Percentiles rank a stretch among this genome's conserved stretches.
These are phyloP conservation scores for Penicillium sp. DNA, from an alignment of 2,329 filamentous ascomycete species.

Conservation along the genomic window DNA sequence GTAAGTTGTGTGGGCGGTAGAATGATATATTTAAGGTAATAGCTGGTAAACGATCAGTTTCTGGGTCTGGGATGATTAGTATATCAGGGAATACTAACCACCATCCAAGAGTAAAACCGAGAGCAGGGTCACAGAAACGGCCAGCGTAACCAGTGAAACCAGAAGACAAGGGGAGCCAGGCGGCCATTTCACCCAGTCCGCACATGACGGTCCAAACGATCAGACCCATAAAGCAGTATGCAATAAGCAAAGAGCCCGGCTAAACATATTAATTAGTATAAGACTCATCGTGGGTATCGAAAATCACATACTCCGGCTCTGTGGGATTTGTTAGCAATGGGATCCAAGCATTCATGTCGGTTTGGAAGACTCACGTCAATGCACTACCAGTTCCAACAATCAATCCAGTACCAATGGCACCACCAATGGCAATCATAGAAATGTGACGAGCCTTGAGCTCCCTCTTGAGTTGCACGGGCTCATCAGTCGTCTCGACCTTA, in stretches of 20 bases:
- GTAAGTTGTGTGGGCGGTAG: constrained; percentile 22
- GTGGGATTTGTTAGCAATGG: neutral
- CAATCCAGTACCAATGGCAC: constrained; percentile 40
- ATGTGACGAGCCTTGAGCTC: constrained; percentile 14
- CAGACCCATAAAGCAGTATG: constrained; percentile 35
- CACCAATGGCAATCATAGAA: constrained; percentile 39
- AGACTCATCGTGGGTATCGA: neutral
- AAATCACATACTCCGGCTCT: constrained; percentile 6
- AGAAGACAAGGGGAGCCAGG: constrained; percentile 41
- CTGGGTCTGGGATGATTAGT: constrained; percentile 25
- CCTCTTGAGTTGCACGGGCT: constrained; percentile 6
- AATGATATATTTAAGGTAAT: constrained; percentile 8
- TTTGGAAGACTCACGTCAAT: constrained; percentile 1
- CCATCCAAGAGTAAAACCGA: constrained; percentile 47
- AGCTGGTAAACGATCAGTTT: neutral
- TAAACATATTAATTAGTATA: constrained; percentile 22
- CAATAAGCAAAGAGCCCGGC: constrained; percentile 39
- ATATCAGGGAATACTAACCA: constrained; percentile 42
- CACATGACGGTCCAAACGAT: constrained; percentile 33
- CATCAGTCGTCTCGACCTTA: constrained; percentile 6
- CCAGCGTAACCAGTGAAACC: constrained; percentile 44
- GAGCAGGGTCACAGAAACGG: constrained; percentile 48
- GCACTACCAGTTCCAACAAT: constrained; percentile 38
- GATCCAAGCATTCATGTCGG: too few relatives aligned
- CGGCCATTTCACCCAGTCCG: constrained; percentile 46